phyloP scores from a whole-genome alignment of 2,329 filamentous ascomycete genomes.

The Shiraia sp. region DNA sequence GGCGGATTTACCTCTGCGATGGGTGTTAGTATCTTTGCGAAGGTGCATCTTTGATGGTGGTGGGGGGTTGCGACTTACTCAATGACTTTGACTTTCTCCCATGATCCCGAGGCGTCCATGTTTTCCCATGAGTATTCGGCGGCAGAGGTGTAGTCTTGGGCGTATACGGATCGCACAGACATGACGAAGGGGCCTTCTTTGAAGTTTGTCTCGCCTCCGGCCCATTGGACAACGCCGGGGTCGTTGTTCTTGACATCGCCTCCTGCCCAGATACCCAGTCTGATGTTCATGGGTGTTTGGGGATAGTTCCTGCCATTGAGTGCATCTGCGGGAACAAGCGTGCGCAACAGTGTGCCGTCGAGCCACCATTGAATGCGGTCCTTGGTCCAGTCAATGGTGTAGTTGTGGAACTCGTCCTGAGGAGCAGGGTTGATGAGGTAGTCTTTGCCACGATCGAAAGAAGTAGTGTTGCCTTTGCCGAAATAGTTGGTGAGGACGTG shows the following conservation, averaged over 20 bases:
- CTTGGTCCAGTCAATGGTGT: conserved; percentile 67
- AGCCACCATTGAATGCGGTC: conserved; percentile 67
- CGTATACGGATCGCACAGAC: conserved; percentile 67
- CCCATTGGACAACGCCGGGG: conserved; percentile 54
- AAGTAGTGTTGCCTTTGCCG: conserved; percentile 58
- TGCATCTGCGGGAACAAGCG: conserved; percentile 63
- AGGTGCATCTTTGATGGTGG: background rate
- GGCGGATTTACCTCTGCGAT: conserved; percentile 39
- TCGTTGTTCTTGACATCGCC: conserved; percentile 53
- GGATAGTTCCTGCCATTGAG: conserved; percentile 64
- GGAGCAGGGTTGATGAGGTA: conserved; percentile 31
- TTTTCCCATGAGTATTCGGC: conserved; percentile 66
- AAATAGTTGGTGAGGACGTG: conserved; percentile 58
- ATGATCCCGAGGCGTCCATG: conserved; percentile 19
- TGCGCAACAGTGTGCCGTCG: conserved; percentile 65
- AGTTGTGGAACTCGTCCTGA: conserved; percentile 46
- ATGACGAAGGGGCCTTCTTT: conserved; percentile 69
- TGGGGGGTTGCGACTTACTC: conserved; percentile 39
- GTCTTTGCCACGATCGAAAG: conserved; percentile 52
- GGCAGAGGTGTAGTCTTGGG: conserved; percentile 60
- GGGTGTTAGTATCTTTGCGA: conserved; percentile 20
- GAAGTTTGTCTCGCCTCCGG: conserved; percentile 71
- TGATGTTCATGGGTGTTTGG: conserved; percentile 74
- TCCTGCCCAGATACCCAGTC: conserved; percentile 69
- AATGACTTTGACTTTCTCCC: conserved; percentile 56